Evolutionary conservation across 2,329 filamentous ascomycete genomes (phyloP).

Genomic region (Beauveria rudraprayagi): DNA sequence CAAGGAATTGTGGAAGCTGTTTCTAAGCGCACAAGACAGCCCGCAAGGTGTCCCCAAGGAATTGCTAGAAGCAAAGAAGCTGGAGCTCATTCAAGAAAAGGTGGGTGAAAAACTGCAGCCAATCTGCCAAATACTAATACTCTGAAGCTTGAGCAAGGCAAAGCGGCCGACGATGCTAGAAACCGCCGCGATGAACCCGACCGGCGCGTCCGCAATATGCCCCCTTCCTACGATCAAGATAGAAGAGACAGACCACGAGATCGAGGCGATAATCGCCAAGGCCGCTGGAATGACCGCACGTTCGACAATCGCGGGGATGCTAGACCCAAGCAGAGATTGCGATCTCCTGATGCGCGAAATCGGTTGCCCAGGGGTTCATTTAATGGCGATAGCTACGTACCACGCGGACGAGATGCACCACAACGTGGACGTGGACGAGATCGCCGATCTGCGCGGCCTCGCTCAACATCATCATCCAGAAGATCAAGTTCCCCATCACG

Average conservation of each 20-base stretch:
- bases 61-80: constrained; percentile 89
- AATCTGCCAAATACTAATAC: constrained; percentile 7
- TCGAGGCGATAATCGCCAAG: constrained; percentile 46
- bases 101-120: constrained; percentile 35
- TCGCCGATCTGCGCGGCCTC: constrained; percentile 23
- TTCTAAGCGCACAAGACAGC: constrained; percentile 81
- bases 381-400: constrained; percentile 46
- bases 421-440: constrained; percentile 33
- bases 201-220: constrained; percentile 62
- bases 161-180: constrained; percentile 67
- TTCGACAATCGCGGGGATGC: constrained; percentile 36
- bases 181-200: constrained; percentile 63
- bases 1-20: constrained; percentile 86
- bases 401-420: constrained; percentile 35
- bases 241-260: constrained; percentile 45
- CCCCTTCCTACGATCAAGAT: constrained; percentile 56
- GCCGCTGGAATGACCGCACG: constrained; percentile 44
- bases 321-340: constrained; percentile 37
- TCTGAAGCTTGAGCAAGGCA: constrained; percentile 70
- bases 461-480: constrained; percentile 23
- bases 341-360: constrained; percentile 38
- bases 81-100: constrained; percentile 91
- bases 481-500: constrained; percentile 25
- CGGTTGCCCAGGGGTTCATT: constrained; percentile 36
- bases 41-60: constrained; percentile 90